Conservation (phyloP, 345 rosid species). For the Brassica cretica region DNA sequence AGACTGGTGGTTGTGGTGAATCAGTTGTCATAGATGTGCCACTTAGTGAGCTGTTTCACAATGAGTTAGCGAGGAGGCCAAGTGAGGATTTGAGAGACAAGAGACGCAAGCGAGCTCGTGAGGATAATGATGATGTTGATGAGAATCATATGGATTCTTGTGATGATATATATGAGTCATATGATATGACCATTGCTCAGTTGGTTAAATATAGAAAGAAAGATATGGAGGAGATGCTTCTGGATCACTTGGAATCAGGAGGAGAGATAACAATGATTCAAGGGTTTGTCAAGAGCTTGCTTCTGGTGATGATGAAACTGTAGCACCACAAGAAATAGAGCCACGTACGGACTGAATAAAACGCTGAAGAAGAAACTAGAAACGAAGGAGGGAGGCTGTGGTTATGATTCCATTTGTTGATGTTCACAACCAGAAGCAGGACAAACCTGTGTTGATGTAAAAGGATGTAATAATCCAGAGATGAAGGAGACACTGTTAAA, state of each 20-base stretch:
- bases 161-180: neutral
- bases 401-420: neutral
- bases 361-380: neutral
- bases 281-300: neutral
- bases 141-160: neutral
- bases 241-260: neutral
- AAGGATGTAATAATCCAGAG: neutral
- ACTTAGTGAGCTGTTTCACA: slow-evolving; percentile 9
- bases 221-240: neutral
- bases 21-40: slow-evolving; percentile 4
- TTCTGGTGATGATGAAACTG: neutral
- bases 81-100: neutral
- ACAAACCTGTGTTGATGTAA: neutral
- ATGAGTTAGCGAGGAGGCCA: neutral
- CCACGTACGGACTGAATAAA: neutral
- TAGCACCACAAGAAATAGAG: neutral
- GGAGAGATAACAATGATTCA: neutral
- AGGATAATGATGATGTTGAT: neutral
- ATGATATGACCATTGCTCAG: neutral
- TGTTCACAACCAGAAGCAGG: neutral
- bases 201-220: neutral
- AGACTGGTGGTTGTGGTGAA: neutral
- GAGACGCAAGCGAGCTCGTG: slow-evolving; percentile 9
- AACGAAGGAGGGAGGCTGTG: neutral
- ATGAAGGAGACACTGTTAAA: neutral